A percentile compares a stretch with the other conserved stretches of the same genome.
Evolutionary conservation across 148 eudicot genomes (phyloP).

Genomic region (Euryodendron excelsum): DNA sequence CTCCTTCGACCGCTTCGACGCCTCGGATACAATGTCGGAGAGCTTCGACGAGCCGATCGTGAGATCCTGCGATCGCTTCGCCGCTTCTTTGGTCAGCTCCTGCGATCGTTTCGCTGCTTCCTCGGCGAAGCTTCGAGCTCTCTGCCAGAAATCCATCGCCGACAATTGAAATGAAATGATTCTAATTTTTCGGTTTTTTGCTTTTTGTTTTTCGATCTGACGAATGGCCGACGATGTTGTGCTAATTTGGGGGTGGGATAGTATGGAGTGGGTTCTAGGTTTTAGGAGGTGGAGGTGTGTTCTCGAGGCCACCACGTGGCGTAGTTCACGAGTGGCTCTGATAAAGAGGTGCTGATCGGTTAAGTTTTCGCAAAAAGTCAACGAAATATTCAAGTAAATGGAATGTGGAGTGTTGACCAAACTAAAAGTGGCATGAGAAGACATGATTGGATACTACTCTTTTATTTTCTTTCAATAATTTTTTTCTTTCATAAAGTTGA

Average conservation of each 20-base stretch:
- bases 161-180: not conserved
- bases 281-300: not conserved
- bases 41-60: conserved; percentile 43
- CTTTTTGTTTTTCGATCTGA: too few relatives aligned
- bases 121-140: conserved; percentile 72
- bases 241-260: not conserved
- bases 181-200: too few relatives aligned
- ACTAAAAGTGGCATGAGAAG: too few relatives aligned
- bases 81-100: conserved; percentile 51
- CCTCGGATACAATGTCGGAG: conserved; percentile 57
- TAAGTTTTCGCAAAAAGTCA: not conserved
- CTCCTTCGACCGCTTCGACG: conserved; percentile 41
- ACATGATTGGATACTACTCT: too few relatives aligned
- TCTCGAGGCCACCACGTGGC: conserved; percentile 13
- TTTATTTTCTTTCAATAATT: too few relatives aligned
- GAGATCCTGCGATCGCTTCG: conserved; percentile 52
- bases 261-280: conserved; percentile 5
- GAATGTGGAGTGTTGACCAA: not conserved
- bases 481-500: too few relatives aligned
- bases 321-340: not conserved
- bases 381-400: not conserved
- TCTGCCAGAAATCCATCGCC: conserved; percentile 75
- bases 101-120: conserved; percentile 73
- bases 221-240: not conserved
- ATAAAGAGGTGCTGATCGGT: not conserved